Base-by-base conservation (phyloP, 257 asterid genomes). In the Capsicum chinense region DNA sequence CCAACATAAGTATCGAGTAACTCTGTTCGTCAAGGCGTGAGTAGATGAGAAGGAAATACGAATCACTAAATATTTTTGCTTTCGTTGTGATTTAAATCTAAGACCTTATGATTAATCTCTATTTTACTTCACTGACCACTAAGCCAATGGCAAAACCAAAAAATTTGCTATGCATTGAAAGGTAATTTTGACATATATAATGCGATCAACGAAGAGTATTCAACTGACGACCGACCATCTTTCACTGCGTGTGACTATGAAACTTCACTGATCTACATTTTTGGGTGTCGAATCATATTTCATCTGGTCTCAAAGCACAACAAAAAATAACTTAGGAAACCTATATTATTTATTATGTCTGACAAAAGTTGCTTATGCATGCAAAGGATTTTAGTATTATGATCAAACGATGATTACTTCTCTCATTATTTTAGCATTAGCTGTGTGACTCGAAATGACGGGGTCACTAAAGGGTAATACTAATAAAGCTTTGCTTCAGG, bases 21-120 rank as follows among this genome's bases (percentile, higher is more conserved):
- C 5, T 63, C 0, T 63, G 1, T 26, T 26, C 0, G 21, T 21
- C 44, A 63, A 26, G 15, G 44, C 5, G 11, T 63, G 9, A 26
- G 3, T 3, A 13, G 16, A 63, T 11, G 9, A 26, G 4, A 26
- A 63, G 0, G 42, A 12, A 63, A 10, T 0, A 11, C 9, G 1
- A 42, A 42, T 26, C 44, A 39, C 44, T 39, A 21, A 63, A 21
- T 21, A 1, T 2, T 11, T 26, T 26, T 26, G 2, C 3, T 63
- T 5, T 26, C 0, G 16, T 0, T 11, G 0, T 0, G 2, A 9
- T 62, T 7, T 26, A 26, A 11, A 11, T 1, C 0, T 64, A 11
- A 12, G 44, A 26, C 5, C 4, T 26, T 26, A 12, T 64, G n/a
- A 64, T 64, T 26, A 26, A 26, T 64, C 14, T 26, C 39, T 9